These are phyloP conservation scores for Miamiensis avidus DNA, from an alignment of 169 alveolate genomes.

Conservation along the genomic window DNA sequence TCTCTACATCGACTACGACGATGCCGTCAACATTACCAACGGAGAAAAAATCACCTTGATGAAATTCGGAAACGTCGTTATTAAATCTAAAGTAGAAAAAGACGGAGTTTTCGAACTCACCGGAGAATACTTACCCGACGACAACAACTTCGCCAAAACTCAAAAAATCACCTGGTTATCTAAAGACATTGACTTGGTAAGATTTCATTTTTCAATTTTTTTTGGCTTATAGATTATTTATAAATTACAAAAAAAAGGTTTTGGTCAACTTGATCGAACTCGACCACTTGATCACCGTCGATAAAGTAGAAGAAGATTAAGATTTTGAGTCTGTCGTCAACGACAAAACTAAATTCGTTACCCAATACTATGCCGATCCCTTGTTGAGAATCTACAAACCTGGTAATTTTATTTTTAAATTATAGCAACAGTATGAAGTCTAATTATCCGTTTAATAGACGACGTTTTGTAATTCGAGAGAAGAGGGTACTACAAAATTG, in stretches of 20 bases:
- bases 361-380: conserved; percentile 85
- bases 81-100: conserved; percentile 70
- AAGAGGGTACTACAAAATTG: conserved; percentile 96
- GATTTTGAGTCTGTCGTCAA: conserved; percentile 83
- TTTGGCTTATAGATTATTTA: not conserved
- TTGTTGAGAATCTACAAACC: conserved; percentile 53
- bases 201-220: not conserved
- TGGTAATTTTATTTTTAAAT: conserved; percentile 6
- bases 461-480: conserved; percentile 95
- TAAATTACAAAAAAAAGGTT: not conserved
- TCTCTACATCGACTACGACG: conserved; percentile 30
- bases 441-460: conserved; percentile 59
- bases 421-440: conserved; percentile 20
- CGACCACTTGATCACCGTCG: conserved; percentile 93
- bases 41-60: conserved; percentile 88
- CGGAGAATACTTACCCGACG: conserved; percentile 58
- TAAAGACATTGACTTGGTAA: conserved; percentile 87
- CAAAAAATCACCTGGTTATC: conserved; percentile 89
- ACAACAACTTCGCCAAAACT: conserved; percentile 90
- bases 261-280: conserved; percentile 89
- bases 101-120: conserved; percentile 53
- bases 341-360: conserved; percentile 77
- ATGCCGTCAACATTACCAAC: conserved; percentile 21
- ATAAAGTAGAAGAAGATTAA: conserved; percentile 90
- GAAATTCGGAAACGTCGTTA: conserved; percentile 96